A percentile compares a stretch with the other conserved stretches of the same genome.
Conservation (phyloP, 805 yeast species). For the Cyberlindnera veronae region DNA sequence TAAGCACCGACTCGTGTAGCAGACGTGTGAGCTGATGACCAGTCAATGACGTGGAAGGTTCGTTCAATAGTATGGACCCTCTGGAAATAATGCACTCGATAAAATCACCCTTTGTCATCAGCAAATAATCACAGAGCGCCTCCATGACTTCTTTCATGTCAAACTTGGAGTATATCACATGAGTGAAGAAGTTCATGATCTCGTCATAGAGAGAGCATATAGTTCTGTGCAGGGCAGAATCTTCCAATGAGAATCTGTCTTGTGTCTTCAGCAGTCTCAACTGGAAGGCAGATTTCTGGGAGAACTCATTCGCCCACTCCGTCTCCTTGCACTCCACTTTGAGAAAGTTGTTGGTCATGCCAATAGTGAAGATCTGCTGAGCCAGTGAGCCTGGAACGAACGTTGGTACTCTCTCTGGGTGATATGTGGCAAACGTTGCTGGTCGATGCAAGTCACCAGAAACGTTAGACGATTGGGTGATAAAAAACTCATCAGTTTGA, state of each 20-base stretch:
- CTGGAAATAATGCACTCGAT: conserved; percentile 59
- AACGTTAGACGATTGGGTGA: not conserved
- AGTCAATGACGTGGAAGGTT: conserved; percentile 60
- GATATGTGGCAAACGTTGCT: conserved; percentile 1
- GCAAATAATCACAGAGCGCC: conserved; percentile 59
- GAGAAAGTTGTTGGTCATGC: conserved; percentile 66
- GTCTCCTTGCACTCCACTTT: conserved; percentile 63
- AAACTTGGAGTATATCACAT: conserved; percentile 46
- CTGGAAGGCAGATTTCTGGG: conserved; percentile 15
- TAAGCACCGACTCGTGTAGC: conserved; percentile 58
- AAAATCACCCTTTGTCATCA: conserved; percentile 80
- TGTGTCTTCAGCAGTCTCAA: conserved; percentile 27
- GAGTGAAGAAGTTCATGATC: conserved; percentile 48
- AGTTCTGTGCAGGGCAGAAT: conserved; percentile 29
- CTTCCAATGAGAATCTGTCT: conserved; percentile 9
- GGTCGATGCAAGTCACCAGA: too few species aligned
- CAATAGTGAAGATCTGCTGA: conserved; percentile 56
- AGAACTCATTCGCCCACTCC: conserved; percentile 50
- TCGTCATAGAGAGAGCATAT: conserved; percentile 47
- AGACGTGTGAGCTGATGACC: conserved; percentile 63
- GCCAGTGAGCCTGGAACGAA: conserved; percentile 41
- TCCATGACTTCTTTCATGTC: conserved; percentile 50
- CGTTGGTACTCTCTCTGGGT: conserved; percentile 39
- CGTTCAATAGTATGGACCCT: conserved; percentile 50
- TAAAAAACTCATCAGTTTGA: conserved; percentile 55